Conservation (phyloP, 176 grass and related monocot species). For the Urochloa ruziziensis region DNA sequence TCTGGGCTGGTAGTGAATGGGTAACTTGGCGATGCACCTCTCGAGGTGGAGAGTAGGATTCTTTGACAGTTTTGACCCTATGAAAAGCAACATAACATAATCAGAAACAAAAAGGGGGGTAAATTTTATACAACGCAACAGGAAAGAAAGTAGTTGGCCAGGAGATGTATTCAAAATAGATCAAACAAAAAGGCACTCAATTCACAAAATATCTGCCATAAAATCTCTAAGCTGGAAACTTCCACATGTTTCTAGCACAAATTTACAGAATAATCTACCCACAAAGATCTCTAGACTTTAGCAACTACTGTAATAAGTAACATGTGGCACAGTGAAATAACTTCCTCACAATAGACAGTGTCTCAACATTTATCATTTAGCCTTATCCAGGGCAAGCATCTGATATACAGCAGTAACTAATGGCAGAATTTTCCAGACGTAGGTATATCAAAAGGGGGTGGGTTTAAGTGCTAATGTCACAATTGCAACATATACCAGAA, state of each 20-base stretch:
- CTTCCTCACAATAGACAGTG: not conserved
- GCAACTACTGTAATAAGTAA: not conserved
- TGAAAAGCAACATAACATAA: slow-evolving; percentile 21
- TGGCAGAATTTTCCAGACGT: not conserved
- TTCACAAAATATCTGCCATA: not conserved
- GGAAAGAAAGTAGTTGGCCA: not conserved
- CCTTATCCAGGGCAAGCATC: not conserved
- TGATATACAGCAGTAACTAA: not conserved
- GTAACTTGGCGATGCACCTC: slow-evolving; percentile 60
- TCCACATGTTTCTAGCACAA: not conserved
- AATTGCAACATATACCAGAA: not conserved
- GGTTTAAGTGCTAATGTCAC: not conserved
- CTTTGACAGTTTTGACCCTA: slow-evolving; percentile 55
- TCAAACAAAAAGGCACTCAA: not conserved
- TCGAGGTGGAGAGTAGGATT: slow-evolving; percentile 52
- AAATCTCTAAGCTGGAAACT: not conserved
- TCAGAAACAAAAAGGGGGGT: slow-evolving; percentile 17
- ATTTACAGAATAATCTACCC: not conserved
- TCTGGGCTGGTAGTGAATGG: slow-evolving; percentile 56
- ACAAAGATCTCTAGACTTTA: not conserved
- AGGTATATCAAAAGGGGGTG: not conserved
- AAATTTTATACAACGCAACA: not conserved
- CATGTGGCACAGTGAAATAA: not conserved
- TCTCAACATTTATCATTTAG: not conserved
- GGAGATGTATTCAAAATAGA: not conserved